Evolutionary conservation across 108 stramenopile genomes (phyloP), one percentile per base, ranked within the genome.

Genomic region (Seminavis robusta): DNA sequence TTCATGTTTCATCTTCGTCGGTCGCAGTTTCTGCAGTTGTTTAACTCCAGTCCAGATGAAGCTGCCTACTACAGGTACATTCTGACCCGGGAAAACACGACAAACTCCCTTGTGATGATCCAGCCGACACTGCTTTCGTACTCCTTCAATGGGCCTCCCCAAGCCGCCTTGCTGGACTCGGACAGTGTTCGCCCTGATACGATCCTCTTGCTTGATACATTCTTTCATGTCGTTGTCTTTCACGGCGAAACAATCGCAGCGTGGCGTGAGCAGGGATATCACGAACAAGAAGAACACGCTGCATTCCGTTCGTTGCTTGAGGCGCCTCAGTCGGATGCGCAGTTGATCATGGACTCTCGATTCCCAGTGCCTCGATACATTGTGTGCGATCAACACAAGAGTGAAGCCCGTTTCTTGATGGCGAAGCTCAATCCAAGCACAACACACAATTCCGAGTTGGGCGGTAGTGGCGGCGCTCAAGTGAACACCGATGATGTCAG

Each of bases 171-270:
- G 49, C 79, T 99, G 55, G 99, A 98, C 67, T 88, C 95, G 30
- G 76, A 91, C 56, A 83, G 84, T 38, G 95, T 98, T 4, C 90
- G 95, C 6, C 88, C 96, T 4, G 98, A 98, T 67, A 96, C 92
- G 37, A 98, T 99, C 65, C 69, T 99, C 34, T 73, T 99, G 6
- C 73, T 99, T 26, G 98, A 99, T 61, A 97, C 98, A 1, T 99
- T 98, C 86, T 99, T 99, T 77, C 97, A 98, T 55, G 99, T 99
- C 11, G 96, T 99, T 32, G 96, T 99, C 17, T 98, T 98, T 63
- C 99, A 98, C 63, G 99, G 99, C 26, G 98, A 98, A 73, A 99
- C 99, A 3, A 92, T 98, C 52, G 99, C 95, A 11, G 95, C 97
- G 1, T 99, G 99, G 99, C 80, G 97, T 38, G 96, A 98, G 61